Evolutionary conservation across 139 green algal genomes (phyloP), one percentile per base, ranked within the genome.

Genomic region (Micractinium sp.): DNA sequence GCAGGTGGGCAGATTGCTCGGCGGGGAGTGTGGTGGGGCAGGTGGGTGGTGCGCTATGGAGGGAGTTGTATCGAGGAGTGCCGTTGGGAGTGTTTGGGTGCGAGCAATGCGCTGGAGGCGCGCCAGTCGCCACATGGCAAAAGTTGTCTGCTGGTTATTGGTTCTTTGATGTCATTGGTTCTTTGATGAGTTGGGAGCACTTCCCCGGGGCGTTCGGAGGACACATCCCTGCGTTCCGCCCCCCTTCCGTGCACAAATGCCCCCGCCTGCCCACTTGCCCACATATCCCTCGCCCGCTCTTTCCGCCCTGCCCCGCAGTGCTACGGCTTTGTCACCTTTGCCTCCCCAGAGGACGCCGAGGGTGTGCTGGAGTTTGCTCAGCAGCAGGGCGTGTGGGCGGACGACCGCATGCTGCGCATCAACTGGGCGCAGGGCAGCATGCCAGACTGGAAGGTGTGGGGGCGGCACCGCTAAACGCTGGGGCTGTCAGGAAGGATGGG

Each of bases 291-390:
- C 3, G 23, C 67, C 41, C 9, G 16, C 79, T 71, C 27, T 53
- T 20, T 16, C 25, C 41, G 41, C 79, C 14, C 14, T 47, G 53
- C 27, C 16, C 56, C 41, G 35, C 85, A 92, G 88, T 92, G 91
- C 77, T 94, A 94, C n/a, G 93, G 89, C 29, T 94, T 95, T 92
- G 93, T 95, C 5, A 91, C 85, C 25, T 93, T 95, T 91, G 79
- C 66, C 27, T 67, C 31, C 25, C 31, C 33, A 2, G 47, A 75
- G 23, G 90, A 93, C 19, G 92, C 89, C 1, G 71, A 90, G 53
- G 39, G 73, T 2, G 69, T 93, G 69, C 31, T 89, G 23, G 75
- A 90, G 29, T 88, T 92, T 35, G 38, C 81, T n/a, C 15, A 84
- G n/a, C 75, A 81, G 39, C 89, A 93, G 60, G 89, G 87, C 35